Evolutionary conservation across 148 eudicot genomes (phyloP).

Genomic region (Diospyros kaki): DNA sequence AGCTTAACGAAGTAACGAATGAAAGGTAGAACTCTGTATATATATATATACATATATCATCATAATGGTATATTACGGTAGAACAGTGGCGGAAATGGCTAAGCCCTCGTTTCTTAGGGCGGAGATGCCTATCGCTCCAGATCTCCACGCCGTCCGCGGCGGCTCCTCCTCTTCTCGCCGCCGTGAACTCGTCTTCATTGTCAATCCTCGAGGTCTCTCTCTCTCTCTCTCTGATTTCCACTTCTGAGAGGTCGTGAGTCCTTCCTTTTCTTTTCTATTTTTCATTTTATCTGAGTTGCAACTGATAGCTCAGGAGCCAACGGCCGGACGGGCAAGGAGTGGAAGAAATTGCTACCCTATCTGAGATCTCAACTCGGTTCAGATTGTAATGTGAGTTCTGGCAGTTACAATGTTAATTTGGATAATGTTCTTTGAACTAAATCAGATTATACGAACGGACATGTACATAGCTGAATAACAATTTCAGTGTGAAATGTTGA

Average conservation of each 20-base stretch:
- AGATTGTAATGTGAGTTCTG: constrained; percentile 70
- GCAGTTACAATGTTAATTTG: not conserved
- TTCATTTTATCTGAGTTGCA: not conserved
- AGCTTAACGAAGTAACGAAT: too few relatives aligned
- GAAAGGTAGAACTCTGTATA: not conserved
- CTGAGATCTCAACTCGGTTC: constrained; percentile 77
- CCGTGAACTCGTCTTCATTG: constrained; percentile 38
- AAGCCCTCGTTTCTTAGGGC: constrained; percentile 37
- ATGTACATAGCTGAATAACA: not conserved
- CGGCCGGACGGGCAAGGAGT: constrained; percentile 81
- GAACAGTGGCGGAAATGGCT: constrained; percentile 30
- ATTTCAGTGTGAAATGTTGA: not conserved
- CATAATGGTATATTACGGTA: constrained; percentile 19
- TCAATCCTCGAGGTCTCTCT: constrained; percentile 71
- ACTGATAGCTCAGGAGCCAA: constrained; percentile 63
- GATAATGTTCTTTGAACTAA: not conserved
- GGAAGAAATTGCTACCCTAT: constrained; percentile 87
- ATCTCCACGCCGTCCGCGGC: constrained; percentile 37
- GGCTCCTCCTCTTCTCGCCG: constrained; percentile 46
- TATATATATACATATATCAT: not conserved
- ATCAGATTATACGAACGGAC: not conserved
- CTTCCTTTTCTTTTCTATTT: not conserved
- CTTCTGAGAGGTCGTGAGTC: not conserved
- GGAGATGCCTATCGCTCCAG: constrained; percentile 35
- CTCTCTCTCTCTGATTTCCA: not conserved